Percentiles rank a stretch among this genome's conserved stretches.
phyloP scores from a whole-genome alignment of 805 yeast genomes.

The Kodamaea kaohsiungensis region DNA sequence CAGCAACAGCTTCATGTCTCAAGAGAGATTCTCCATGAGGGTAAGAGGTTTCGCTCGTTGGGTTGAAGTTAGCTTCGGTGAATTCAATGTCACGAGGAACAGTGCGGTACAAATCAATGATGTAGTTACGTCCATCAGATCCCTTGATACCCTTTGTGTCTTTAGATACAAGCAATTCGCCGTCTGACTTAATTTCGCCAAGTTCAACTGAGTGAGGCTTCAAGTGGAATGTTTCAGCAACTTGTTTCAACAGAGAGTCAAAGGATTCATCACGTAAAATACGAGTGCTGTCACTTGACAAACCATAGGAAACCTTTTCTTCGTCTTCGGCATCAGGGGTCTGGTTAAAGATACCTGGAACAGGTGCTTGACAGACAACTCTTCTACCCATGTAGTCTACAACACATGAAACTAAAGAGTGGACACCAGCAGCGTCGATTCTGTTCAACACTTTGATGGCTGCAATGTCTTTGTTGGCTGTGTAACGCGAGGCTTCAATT shows the following conservation, averaged over 20 bases:
- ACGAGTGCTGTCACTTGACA: conserved; percentile 56
- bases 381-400: conserved; percentile 91
- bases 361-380: conserved; percentile 90
- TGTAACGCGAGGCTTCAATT: conserved; percentile 79
- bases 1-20: conserved; percentile 86
- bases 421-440: conserved; percentile 61
- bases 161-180: conserved; percentile 63
- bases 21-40: conserved; percentile 81
- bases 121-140: conserved; percentile 78
- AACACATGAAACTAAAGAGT: conserved; percentile 76
- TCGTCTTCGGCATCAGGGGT: conserved; percentile 42
- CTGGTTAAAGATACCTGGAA: conserved; percentile 80
- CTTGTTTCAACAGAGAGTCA: conserved; percentile 52
- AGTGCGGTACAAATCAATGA: conserved; percentile 80
- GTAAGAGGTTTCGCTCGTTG: conserved; percentile 49
- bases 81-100: conserved; percentile 85
- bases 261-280: conserved; percentile 56
- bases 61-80: conserved; percentile 54
- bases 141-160: conserved; percentile 87
- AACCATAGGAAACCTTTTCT: conserved; percentile 70
- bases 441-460: conserved; percentile 70
- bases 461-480: conserved; percentile 74
- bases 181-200: conserved; percentile 41
- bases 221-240: conserved; percentile 77
- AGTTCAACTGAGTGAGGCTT: conserved; percentile 63